Conservation (phyloP, 805 yeast species). For the Saccharomyces eubayanus region DNA sequence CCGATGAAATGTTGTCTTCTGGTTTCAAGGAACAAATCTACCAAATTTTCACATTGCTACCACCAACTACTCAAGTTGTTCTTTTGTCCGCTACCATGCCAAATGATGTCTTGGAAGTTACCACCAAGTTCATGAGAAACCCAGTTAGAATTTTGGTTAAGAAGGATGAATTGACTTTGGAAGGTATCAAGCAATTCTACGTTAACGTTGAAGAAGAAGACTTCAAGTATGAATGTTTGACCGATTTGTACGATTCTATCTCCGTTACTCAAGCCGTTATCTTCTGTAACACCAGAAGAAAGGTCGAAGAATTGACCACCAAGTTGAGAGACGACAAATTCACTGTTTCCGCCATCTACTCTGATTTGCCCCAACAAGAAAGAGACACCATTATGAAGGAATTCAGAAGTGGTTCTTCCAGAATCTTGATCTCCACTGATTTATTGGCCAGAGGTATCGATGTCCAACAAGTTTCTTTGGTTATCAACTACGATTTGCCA, state of each 20-base stretch:
- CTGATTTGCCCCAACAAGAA: conserved; percentile 92
- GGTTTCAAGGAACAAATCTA: conserved; percentile 95
- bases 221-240: conserved; percentile 88
- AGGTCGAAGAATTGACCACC: conserved; percentile 84
- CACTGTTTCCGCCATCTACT: conserved; percentile 93
- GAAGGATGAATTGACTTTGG: conserved; percentile 86
- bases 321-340: conserved; percentile 73
- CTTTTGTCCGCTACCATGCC: conserved; percentile 93
- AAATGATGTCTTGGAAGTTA: conserved; percentile 81
- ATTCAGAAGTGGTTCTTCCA: conserved; percentile 86
- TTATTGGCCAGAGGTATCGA: conserved; percentile 98
- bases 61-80: conserved; percentile 84
- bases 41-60: conserved; percentile 79
- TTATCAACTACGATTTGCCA: conserved; percentile 92
- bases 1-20: conserved; percentile 82
- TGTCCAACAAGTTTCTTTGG: conserved; percentile 94
- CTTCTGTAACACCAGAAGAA: conserved; percentile 92
- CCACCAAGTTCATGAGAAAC: conserved; percentile 83
- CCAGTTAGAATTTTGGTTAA: conserved; percentile 92
- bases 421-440: conserved; percentile 93
- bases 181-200: conserved; percentile 89
- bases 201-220: conserved; percentile 87
- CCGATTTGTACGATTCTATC: conserved; percentile 90
- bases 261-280: conserved; percentile 96
- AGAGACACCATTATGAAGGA: conserved; percentile 93